Evolutionary conservation across 2,329 filamentous ascomycete genomes (phyloP), one percentile per base, ranked within the genome.

Genomic region (Hypoxylon sp.): DNA sequence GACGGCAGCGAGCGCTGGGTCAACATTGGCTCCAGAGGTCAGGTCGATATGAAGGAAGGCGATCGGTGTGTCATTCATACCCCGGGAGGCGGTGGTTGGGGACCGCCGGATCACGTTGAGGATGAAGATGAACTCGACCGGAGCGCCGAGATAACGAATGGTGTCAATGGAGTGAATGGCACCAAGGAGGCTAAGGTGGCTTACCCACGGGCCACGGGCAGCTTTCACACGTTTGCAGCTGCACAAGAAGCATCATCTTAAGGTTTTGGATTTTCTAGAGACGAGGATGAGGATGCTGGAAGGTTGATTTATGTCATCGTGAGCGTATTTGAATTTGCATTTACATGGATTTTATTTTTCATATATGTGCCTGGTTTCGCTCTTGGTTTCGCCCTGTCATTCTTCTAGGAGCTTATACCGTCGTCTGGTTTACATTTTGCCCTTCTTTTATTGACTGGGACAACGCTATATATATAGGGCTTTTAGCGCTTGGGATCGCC

Each of bases 41-140:
- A 72, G 39, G 63, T 73, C 19, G 67, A 72, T 57, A 72, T 86
- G n/a, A 80, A 80, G 29, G 73, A 80, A 83, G 88, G 88, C 0
- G 88, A 91, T 75, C 80, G 87, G 3, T 89, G 90, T 57, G 86
- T 90, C 48, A 81, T 91, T 6, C 83, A 84, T 70, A 90, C 88
- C 8, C 88, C 88, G 42, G 88, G 88, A 24, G 88, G 88, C 37
- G 88, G 88, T 44, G 88, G 86, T 0, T 90, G 66, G 71, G 68
- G 71, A 11, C 26, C 52, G 3, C 65, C 65, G 5, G 70, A 71
- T 11, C 54, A 64, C 9, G n/a, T 57, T 5, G 62, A 54, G 3
- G 66, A 61, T 3, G 59, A 60, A 22, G 62, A 69, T 19, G 63
- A 58, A 14, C 22, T 50, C 14, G 52, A 60, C 8, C 31, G 44